These are phyloP conservation scores for Kalanchoe fedtschenkoi DNA, from an alignment of 164 flowering plant species.

Conservation along the genomic window DNA sequence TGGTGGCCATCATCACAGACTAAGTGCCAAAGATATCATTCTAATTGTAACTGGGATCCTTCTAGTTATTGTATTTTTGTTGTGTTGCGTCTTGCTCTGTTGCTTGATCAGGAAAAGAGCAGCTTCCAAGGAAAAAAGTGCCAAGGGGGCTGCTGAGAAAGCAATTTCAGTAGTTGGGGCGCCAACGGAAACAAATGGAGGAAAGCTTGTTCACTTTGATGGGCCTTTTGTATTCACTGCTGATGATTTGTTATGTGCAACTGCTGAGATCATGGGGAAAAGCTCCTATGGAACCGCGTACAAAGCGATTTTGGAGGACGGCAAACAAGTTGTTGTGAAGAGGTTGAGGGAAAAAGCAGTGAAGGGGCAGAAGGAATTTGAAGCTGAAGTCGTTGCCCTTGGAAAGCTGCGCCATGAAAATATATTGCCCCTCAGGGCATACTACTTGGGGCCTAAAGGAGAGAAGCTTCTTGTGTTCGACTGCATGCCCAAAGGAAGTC, in stretches of 20 bases:
- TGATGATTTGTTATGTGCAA: constrained; percentile 87
- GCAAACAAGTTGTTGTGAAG: constrained; percentile 81
- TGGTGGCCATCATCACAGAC: constrained; percentile 17
- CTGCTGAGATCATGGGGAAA: constrained; percentile 98
- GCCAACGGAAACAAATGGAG: constrained; percentile 63
- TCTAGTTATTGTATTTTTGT: constrained; percentile 36
- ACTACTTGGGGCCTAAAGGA: constrained; percentile 91
- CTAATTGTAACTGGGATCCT: constrained; percentile 68
- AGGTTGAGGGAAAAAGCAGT: constrained; percentile 84
- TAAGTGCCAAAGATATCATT: constrained; percentile 59
- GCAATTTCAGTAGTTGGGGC: constrained; percentile 21
- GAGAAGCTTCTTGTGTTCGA: constrained; percentile 97
- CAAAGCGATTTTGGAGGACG: constrained; percentile 89
- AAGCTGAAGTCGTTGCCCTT: constrained; percentile 53
- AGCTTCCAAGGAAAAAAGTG: constrained; percentile 19
- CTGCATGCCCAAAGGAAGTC: constrained; percentile 83
- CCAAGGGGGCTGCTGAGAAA: constrained; percentile 16
- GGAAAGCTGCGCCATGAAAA: constrained; percentile 81
- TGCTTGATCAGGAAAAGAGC: constrained; percentile 55
- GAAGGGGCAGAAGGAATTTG: constrained; percentile 77
- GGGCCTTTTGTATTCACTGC: constrained; percentile 86
- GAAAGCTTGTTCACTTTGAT: constrained; percentile 88
- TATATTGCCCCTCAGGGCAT: constrained; percentile 75
- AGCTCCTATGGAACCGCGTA: constrained; percentile 84
- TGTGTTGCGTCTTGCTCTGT: constrained; percentile 55